These are phyloP conservation scores for Psilocybe cubensis DNA, from an alignment of 768 basidiomycete genomes.

Conservation along the genomic window DNA sequence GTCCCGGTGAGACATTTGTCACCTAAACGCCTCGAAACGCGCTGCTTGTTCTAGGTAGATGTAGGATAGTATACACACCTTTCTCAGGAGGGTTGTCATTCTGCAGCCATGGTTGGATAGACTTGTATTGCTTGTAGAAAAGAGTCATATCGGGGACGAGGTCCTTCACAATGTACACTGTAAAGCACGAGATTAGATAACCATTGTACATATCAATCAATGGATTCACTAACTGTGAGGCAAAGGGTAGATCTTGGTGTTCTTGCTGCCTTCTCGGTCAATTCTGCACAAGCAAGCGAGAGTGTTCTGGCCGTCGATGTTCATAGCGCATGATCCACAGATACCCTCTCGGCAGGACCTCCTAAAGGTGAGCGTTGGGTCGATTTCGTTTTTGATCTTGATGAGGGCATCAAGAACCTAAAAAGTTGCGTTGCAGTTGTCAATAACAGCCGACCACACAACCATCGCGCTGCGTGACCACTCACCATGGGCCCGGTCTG, in stretches of 20 bases:
- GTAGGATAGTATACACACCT: slow-evolving; percentile 31
- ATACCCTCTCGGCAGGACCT: slow-evolving; percentile 94
- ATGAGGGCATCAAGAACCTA: slow-evolving; percentile 90
- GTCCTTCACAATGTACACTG: slow-evolving; percentile 99
- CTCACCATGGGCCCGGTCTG: slow-evolving; percentile 92
- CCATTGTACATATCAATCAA: neutral
- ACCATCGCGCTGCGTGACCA: neutral
- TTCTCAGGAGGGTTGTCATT: slow-evolving; percentile 88
- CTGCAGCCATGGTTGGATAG: slow-evolving; percentile 95
- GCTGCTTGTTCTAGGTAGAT: neutral
- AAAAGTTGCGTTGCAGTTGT: neutral
- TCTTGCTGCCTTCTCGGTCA: slow-evolving; percentile 71
- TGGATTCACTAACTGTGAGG: slow-evolving; percentile 80
- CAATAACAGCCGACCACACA: neutral
- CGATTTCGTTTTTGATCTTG: slow-evolving; percentile 99
- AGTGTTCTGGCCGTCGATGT: slow-evolving; percentile 98
- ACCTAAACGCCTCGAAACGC: neutral
- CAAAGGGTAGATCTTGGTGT: slow-evolving; percentile 93
- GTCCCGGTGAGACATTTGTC: neutral
- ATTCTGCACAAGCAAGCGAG: slow-evolving; percentile 97
- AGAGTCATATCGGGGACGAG: slow-evolving; percentile 90
- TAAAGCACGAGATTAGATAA: neutral
- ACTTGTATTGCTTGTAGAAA: slow-evolving; percentile 99
- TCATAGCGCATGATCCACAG: slow-evolving; percentile 99
- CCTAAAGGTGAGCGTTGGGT: slow-evolving; percentile 96